Percentiles rank a stretch among this genome's conserved stretches.
These are phyloP conservation scores for Backusella psychrophila DNA, from an alignment of 192 early-diverging fungal genomes.

Conservation along the genomic window DNA sequence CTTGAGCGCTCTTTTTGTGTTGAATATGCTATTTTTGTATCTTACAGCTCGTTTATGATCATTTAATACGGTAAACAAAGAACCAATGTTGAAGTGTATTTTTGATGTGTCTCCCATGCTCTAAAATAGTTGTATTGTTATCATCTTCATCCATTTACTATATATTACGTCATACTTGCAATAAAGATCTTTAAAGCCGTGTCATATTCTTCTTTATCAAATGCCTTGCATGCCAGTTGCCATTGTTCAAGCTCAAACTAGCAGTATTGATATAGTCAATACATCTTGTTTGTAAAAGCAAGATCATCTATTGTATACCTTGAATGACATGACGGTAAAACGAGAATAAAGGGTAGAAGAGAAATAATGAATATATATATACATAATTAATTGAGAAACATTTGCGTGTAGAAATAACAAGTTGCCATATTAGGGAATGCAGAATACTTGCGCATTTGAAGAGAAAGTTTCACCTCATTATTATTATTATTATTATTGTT, in stretches of 20 bases:
- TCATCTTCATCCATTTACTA: background rate
- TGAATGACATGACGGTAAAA: background rate
- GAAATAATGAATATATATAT: background rate
- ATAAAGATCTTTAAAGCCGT: constrained; percentile 65
- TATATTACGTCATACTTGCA: constrained; percentile 43
- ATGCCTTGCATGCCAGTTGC: constrained; percentile 70
- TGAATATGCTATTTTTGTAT: background rate
- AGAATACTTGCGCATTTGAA: too few relatives aligned
- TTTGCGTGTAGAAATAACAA: background rate
- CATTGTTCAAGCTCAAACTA: constrained; percentile 82
- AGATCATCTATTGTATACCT: background rate
- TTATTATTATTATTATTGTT: too few relatives aligned
- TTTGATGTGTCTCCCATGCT: constrained; percentile 83
- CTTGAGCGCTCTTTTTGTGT: background rate
- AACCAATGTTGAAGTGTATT: constrained; percentile 93
- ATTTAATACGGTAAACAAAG: constrained; percentile 66
- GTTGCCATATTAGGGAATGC: background rate
- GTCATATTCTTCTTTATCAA: constrained; percentile 69
- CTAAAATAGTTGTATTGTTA: constrained; percentile 24
- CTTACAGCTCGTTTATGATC: constrained; percentile 75
- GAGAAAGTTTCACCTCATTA: background rate
- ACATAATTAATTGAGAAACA: background rate
- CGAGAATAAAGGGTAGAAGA: background rate
- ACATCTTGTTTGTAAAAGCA: background rate
- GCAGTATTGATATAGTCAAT: background rate